Conservation (phyloP, 2,329 filamentous ascomycete species). For the Chaetomiaceae sp. region DNA sequence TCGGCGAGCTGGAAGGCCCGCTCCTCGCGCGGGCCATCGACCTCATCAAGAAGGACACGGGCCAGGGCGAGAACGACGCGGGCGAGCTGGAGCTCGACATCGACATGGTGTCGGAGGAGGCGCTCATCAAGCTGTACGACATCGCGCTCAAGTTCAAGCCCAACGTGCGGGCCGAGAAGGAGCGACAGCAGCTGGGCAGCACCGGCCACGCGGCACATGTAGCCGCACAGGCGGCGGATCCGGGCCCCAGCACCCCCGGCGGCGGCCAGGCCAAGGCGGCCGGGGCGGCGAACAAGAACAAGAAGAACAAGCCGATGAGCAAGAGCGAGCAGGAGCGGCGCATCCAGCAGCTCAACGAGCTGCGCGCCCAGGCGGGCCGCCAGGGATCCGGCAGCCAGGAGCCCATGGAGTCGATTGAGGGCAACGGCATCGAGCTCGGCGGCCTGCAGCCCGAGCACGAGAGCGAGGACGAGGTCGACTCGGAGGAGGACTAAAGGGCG, state of each 20-base stretch:
- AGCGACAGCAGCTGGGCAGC: conserved; percentile 27
- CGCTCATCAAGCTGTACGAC: conserved; percentile 46
- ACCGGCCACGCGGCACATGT: no score
- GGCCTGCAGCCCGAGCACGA: conserved; percentile 29
- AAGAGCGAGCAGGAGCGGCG: conserved; percentile 64
- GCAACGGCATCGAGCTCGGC: conserved; percentile 23
- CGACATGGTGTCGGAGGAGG: conserved; percentile 50
- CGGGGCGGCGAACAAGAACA: no score
- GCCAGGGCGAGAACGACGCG: conserved; percentile 55
- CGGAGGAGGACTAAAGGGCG: conserved; percentile 39
- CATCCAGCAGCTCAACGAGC: conserved; percentile 56
- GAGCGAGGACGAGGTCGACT: conserved; percentile 50
- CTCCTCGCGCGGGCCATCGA: conserved; percentile 75
- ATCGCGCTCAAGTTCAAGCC: conserved; percentile 37
- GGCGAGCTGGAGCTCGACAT: conserved; percentile 57
- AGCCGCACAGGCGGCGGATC: no score
- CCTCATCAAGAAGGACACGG: conserved; percentile 84
- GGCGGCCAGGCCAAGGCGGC: conserved; percentile 26
- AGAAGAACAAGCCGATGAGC: conserved; percentile 74
- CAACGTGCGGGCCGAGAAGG: conserved; percentile 30
- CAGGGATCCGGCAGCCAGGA: conserved; percentile 44
- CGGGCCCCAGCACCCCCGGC: no score
- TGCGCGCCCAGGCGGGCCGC: conserved; percentile 46
- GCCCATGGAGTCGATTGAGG: conserved; percentile 34
- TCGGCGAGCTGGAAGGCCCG: conserved; percentile 71